Evolutionary conservation across 2,329 filamentous ascomycete genomes (phyloP).

Genomic region (Tolypocladium pustulatum): DNA sequence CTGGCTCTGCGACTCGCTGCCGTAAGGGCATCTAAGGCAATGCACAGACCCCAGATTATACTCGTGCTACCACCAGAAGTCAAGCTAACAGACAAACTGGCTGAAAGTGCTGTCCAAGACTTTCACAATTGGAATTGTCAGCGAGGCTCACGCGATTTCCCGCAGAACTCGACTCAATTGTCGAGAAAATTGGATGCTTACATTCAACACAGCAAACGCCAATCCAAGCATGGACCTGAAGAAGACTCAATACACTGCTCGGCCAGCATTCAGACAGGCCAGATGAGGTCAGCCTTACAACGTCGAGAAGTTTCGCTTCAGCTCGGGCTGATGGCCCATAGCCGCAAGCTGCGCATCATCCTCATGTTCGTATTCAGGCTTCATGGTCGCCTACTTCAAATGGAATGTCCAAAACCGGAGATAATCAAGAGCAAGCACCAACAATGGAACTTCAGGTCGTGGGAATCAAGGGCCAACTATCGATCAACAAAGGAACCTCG

Average conservation of each 20-base stretch:
- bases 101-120: slow-evolving; percentile 35
- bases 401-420: not conserved
- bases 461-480: not conserved
- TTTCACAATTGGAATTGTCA: not conserved
- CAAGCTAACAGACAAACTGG: slow-evolving; percentile 36
- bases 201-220: slow-evolving; percentile 36
- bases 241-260: not conserved
- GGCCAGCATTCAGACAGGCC: not conserved
- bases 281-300: slow-evolving; percentile 4
- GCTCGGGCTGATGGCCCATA: slow-evolving; percentile 13
- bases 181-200: not conserved
- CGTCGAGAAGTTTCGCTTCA: slow-evolving; percentile 15
- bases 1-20: not conserved
- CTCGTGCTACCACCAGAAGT: slow-evolving; percentile 58
- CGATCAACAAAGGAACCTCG: not conserved
- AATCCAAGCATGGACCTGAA: slow-evolving; percentile 28
- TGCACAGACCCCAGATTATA: slow-evolving; percentile 54
- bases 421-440: not conserved
- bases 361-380: slow-evolving; percentile 5
- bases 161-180: not conserved
- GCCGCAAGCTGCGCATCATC: slow-evolving; percentile 15
- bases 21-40: not conserved
- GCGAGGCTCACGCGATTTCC: not conserved
- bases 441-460: not conserved
- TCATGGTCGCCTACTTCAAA: slow-evolving; percentile 4